Conservation (phyloP, 257 asterid species). For the Ehretia macrophylla region DNA sequence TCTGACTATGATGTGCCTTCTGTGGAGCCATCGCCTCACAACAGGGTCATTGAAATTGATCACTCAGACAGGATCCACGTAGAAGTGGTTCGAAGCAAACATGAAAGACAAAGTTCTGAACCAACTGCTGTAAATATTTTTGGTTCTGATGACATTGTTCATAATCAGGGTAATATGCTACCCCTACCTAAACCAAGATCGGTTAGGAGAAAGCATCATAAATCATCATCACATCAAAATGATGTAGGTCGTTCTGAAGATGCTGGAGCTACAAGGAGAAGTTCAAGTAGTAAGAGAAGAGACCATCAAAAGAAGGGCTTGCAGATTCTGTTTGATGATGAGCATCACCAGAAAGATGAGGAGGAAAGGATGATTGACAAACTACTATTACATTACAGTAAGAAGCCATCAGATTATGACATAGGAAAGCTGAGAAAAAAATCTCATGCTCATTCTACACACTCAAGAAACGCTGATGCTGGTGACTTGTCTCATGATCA, state of each 20-base stretch:
- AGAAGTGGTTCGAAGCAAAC: slow-evolving; percentile 21
- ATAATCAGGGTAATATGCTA: slow-evolving; percentile 33
- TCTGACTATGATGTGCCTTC: slow-evolving; percentile 21
- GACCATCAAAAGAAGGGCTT: slow-evolving; percentile 66
- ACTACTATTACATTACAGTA: slow-evolving; percentile 80
- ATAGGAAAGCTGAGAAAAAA: slow-evolving; percentile 37
- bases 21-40: slow-evolving; percentile 14
- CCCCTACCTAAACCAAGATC: slow-evolving; percentile 72
- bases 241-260: slow-evolving; percentile 38
- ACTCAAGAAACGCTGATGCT: slow-evolving; percentile 20
- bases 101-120: slow-evolving; percentile 22
- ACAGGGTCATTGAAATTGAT: slow-evolving; percentile 16
- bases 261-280: slow-evolving; percentile 33
- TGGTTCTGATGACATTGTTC: slow-evolving; percentile 28
- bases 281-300: slow-evolving; percentile 68
- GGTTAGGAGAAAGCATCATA: slow-evolving; percentile 61
- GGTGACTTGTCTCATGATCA: slow-evolving; percentile 40
- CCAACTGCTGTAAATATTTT: slow-evolving; percentile 18
- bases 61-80: slow-evolving; percentile 20
- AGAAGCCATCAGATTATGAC: slow-evolving; percentile 55
- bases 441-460: slow-evolving; percentile 21
- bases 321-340: slow-evolving; percentile 54
- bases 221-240: slow-evolving; percentile 38
- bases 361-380: slow-evolving; percentile 85
- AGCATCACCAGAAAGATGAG: slow-evolving; percentile 41